Percentiles rank a stretch among this genome's conserved stretches.
These are phyloP conservation scores for Blastocystis sp. DNA, from an alignment of 352 stramenopile genomes.

Conservation along the genomic window DNA sequence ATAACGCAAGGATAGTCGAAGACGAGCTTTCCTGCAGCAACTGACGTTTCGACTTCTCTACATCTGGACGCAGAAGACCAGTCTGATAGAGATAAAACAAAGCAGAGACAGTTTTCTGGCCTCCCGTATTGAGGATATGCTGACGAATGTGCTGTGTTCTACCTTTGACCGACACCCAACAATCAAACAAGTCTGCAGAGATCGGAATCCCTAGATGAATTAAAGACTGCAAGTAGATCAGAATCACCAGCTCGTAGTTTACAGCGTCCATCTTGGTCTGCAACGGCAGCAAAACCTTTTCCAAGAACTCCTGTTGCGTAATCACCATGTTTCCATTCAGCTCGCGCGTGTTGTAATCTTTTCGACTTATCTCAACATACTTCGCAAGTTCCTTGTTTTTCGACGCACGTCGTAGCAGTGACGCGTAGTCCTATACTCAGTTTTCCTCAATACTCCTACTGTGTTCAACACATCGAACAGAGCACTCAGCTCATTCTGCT, in stretches of 20 bases:
- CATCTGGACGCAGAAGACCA: background rate
- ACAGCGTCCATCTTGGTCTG: background rate
- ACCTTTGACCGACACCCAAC: background rate
- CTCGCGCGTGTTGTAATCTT: background rate
- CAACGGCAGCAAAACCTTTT: constrained; percentile 3
- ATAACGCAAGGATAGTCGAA: background rate
- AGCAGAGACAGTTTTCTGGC: background rate
- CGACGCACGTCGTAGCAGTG: background rate
- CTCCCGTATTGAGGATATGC: background rate
- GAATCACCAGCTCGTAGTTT: background rate
- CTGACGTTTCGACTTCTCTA: background rate
- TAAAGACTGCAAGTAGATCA: constrained; percentile 29
- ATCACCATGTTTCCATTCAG: constrained; percentile 46
- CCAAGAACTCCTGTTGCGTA: constrained; percentile 4
- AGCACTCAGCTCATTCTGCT: background rate
- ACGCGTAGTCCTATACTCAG: background rate
- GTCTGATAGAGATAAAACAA: background rate
- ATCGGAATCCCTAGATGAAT: background rate
- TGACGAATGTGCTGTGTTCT: background rate
- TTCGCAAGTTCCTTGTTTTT: background rate
- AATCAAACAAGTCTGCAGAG: background rate
- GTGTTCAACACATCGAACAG: constrained; percentile 10
- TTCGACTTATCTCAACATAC: background rate
- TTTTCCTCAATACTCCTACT: background rate
- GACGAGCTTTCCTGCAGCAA: background rate